Conservation (phyloP, 2,329 filamentous ascomycete species). For the Colletotrichum orbiculare region DNA sequence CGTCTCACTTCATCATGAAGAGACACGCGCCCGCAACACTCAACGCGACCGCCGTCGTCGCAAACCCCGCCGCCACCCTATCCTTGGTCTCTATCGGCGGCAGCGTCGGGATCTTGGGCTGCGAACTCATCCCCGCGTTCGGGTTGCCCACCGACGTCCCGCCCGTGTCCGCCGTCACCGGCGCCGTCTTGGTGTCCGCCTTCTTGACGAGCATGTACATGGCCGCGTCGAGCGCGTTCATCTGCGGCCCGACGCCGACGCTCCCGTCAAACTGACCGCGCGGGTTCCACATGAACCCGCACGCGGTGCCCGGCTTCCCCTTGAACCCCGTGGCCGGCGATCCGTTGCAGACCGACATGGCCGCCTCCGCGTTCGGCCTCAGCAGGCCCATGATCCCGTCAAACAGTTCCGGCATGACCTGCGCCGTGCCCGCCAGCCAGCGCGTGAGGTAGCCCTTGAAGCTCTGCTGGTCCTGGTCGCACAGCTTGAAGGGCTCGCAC, state of each 20-base stretch:
- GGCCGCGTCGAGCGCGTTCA: constrained; percentile 73
- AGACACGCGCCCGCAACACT: constrained; percentile 61
- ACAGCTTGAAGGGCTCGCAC: constrained; percentile 71
- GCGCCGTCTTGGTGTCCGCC: constrained; percentile 45
- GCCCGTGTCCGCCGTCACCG: constrained; percentile 65
- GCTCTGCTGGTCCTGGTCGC: constrained; percentile 77
- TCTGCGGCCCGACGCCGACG: constrained; percentile 75
- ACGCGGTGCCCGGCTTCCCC: constrained; percentile 69
- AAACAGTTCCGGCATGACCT: constrained; percentile 65
- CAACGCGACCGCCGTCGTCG: constrained; percentile 62
- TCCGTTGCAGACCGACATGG: constrained; percentile 63
- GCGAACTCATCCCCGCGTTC: constrained; percentile 52
- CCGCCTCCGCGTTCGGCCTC: constrained; percentile 60
- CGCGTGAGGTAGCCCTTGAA: constrained; percentile 82
- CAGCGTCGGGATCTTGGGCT: constrained; percentile 43
- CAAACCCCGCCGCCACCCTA: constrained; percentile 65
- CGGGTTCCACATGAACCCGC: constrained; percentile 74
- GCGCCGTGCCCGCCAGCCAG: constrained; percentile 68
- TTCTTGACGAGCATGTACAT: constrained; percentile 67
- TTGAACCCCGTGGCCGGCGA: constrained; percentile 54
- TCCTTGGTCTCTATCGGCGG: constrained; percentile 61
- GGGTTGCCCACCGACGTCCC: constrained; percentile 68
- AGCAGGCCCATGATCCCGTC: constrained; percentile 64
- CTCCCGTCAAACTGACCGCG: constrained; percentile 65
- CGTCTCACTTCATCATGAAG: constrained; percentile 57